Percentiles rank a stretch among this genome's conserved stretches.
Conservation (phyloP, 139 green algal genomes). For the Limnomonas spitsbergensis region DNA sequence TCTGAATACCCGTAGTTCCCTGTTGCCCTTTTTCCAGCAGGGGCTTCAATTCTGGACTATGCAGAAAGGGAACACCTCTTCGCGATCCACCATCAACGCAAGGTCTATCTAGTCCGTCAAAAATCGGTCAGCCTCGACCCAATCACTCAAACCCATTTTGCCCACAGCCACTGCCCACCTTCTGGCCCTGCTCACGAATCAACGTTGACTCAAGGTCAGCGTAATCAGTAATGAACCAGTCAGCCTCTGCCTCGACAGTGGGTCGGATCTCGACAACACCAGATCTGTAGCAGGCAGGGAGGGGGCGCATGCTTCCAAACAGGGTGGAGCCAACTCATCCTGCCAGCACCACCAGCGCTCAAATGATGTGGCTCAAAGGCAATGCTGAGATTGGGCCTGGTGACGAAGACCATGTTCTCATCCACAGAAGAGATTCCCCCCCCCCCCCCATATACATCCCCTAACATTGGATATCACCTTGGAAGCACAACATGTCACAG, state of each 20-base stretch:
- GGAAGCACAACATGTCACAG: not conserved
- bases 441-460: not conserved
- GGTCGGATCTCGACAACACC: conserved; percentile 44
- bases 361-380: not conserved
- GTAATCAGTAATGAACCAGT: conserved; percentile 50
- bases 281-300: not conserved
- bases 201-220: not conserved
- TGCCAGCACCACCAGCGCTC: not conserved
- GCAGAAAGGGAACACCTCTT: not conserved
- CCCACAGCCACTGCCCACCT: not conserved
- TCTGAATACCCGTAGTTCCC: no score
- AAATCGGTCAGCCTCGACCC: no score
- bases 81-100: no score
- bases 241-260: conserved; percentile 45
- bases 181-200: not conserved
- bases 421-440: not conserved
- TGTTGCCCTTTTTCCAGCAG: not conserved
- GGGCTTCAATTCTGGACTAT: not conserved
- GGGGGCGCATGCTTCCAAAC: not conserved
- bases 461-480: not conserved
- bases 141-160: not conserved
- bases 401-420: not conserved
- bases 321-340: not conserved
- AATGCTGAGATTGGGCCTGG: not conserved
- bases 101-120: no score